Base-by-base conservation (phyloP, 2,329 filamentous ascomycete species). In the Thielaviopsis musarum region DNA sequence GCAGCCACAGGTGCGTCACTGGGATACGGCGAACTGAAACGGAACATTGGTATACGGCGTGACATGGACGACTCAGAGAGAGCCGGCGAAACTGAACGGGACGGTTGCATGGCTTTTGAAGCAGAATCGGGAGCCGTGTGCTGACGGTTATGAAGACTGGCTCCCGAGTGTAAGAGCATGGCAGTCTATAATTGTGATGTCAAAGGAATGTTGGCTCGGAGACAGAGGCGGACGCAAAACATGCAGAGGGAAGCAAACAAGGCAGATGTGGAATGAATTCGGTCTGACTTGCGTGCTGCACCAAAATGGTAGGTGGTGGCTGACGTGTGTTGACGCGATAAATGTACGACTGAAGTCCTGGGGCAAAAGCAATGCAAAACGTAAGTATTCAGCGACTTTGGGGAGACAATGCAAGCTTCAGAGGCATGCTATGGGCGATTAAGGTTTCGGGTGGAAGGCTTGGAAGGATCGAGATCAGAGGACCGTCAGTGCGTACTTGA, bases 161-260 rank as follows among this genome's bases (percentile, higher is more conserved):
- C 79, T 53, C 78, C 79, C 19, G 78, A 73, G 65, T 82, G 80
- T 38, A 82, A 70, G 66, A 82, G 80, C 80, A 83, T 82, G 63
- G 56, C 58, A 59, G 48, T 57, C 28, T 52, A 26, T 52, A 19
- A 49, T n/a, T 17, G n/a, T 24, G 22, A 19, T 48, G 49, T 45
- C 28, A 60, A 38, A 53, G 26, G 19, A 52, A 52, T n/a, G 48
- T 9, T 30, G 24, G 41, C 26, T 48, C n/a, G n/a, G 26, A 41
- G 22, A 22, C 26, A 21, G 9, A 49, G 38, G 19, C 22, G 55
- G 48, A 21, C 17, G 34, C 34, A 38, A 45, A 45, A 48, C 30
- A 34, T 24, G 38, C 41, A 30, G 41, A 56, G 48, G 41, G 24
- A 45, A 56, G 38, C 17, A 26, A 49, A 19, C 26, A 26, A 51